Evolutionary conservation across 495 filamentous ascomycete species (phyloP), one percentile per base, ranked within the genome.

Genomic region (Aspergillus cavernicola): DNA sequence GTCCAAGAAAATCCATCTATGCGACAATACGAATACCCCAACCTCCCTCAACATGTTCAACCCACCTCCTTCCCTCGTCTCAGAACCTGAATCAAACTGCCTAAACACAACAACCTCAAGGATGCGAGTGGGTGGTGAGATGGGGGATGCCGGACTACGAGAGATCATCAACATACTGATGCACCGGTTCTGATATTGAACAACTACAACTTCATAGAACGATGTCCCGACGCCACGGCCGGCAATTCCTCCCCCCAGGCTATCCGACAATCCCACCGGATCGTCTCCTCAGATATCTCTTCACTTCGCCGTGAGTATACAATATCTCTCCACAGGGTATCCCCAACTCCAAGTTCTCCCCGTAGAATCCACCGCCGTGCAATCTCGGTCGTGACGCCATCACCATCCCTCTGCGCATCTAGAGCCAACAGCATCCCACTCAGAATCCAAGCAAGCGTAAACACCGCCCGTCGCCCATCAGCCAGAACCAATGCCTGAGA

Each of bases 401-500:
- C 62, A 6, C 57, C 53, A 52, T 71, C 68, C 12, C 64, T 55
- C 36, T 64, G 58, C 4, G 64, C 65, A 50, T 73, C 70, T 6
- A 70, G 36, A 0, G 60, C 60, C 36, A 73, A 29, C 4, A 73
- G 51, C 0, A 55, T 42, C 15, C 69, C 67, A 35, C 52, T 52
- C 2, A 74, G 42, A 0, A 72, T 52, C 67, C 66, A 73, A 7
- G 64, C 65, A 8, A 72, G 57, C 5, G 64, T 69, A 33, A 68
- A 67, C 68, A 73, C 73, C 10, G 62, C 61, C 1, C 69, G 62
- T 13, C 67, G 66, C 1, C 60, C 69, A 51, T 70, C 69, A 5
- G 64, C 67, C 6, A 72, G 56, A 1, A 66, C 23, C 37, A 50
- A 32, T 19, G 36, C 15, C 35, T 15, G 13, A 10, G 24, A 24